These are phyloP conservation scores for Xylaria sp. DNA, from an alignment of 2,329 filamentous ascomycete species.

Conservation along the genomic window DNA sequence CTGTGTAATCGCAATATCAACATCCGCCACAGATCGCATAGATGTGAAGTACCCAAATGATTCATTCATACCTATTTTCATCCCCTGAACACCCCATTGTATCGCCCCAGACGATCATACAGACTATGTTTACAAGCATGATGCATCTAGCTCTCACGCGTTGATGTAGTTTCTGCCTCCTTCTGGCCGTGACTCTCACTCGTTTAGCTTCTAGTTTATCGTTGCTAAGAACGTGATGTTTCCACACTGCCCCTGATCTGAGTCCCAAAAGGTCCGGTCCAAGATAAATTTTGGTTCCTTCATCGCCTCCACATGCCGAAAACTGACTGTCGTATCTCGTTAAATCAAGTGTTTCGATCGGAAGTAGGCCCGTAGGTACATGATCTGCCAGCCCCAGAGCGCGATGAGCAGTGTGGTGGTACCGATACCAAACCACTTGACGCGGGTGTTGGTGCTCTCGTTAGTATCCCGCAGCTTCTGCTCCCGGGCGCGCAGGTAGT, in stretches of 20 bases:
- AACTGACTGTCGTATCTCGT: neutral
- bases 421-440: slow-evolving; percentile 97
- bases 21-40: slow-evolving; percentile 8
- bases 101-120: slow-evolving; percentile 43
- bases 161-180: slow-evolving; percentile 34
- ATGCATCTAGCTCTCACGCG: slow-evolving; percentile 36
- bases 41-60: slow-evolving; percentile 29
- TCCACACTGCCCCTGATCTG: neutral
- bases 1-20: neutral
- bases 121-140: slow-evolving; percentile 49
- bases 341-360: slow-evolving; percentile 63
- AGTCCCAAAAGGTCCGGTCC: neutral
- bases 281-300: slow-evolving; percentile 13
- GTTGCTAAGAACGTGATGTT: neutral
- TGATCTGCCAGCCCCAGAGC: slow-evolving; percentile 95
- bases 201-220: slow-evolving; percentile 7
- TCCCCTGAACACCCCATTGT: slow-evolving; percentile 39
- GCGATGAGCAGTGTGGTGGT: slow-evolving; percentile 92
- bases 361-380: slow-evolving; percentile 98
- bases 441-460: slow-evolving; percentile 98
- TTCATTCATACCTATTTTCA: slow-evolving; percentile 37
- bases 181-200: slow-evolving; percentile 4
- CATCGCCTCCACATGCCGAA: neutral
- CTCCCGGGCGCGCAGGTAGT: slow-evolving; percentile 89
- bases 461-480: slow-evolving; percentile 98